Evolutionary conservation across 805 yeast genomes (phyloP).

Genomic region (Yarrowia divulgata): DNA sequence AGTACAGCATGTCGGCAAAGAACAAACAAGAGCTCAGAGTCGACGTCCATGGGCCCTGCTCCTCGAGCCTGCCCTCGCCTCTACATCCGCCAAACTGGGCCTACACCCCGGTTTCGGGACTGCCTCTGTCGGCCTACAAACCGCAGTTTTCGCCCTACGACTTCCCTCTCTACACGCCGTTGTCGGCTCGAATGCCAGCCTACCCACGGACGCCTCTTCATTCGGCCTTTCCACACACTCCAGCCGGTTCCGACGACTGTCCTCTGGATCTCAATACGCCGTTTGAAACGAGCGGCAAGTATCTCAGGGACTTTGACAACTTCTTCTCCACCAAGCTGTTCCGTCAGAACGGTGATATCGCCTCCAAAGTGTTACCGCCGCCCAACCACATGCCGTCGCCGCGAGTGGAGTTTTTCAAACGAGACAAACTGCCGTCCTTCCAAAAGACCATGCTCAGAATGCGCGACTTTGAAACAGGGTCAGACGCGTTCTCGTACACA

Average conservation of each 20-base stretch:
- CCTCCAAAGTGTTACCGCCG: neutral
- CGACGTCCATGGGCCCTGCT: neutral
- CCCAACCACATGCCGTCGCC: neutral
- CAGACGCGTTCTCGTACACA: neutral
- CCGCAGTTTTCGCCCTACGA: conserved; percentile 1
- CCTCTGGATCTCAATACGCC: conserved; percentile 32
- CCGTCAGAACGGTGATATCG: conserved; percentile 14
- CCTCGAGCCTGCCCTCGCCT: neutral
- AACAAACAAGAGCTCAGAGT: conserved; percentile 8
- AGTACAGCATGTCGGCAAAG: neutral
- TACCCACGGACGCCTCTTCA: conserved; percentile 5
- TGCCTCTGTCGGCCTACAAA: neutral
- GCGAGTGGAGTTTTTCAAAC: neutral
- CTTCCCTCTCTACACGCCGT: neutral
- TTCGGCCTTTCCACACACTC: neutral
- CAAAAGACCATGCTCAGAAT: neutral
- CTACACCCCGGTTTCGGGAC: neutral
- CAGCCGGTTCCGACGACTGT: neutral
- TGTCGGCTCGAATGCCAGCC: neutral
- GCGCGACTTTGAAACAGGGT: conserved; percentile 13
- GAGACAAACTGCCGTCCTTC: conserved; percentile 11
- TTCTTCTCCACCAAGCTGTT: conserved; percentile 16
- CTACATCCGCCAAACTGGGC: neutral
- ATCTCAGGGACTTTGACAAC: conserved; percentile 17
- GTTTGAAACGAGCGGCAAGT: conserved; percentile 4